Evolutionary conservation across 2,329 filamentous ascomycete genomes (phyloP).

Genomic region (Lachnellula willkommii): DNA sequence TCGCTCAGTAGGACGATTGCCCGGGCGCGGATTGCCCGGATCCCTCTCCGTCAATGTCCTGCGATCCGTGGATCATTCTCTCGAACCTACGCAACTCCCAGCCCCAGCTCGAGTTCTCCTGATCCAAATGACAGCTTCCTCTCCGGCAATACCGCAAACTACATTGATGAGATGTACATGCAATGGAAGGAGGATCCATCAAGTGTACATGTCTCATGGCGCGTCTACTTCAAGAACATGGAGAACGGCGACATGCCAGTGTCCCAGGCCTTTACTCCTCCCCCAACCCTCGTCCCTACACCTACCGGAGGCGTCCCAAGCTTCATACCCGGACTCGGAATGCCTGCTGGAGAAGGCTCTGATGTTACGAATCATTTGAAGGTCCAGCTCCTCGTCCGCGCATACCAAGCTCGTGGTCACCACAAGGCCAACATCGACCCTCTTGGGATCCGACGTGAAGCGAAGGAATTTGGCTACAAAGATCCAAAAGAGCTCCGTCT

Average conservation of each 20-base stretch:
- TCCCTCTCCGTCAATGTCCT: neutral
- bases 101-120: slow-evolving; percentile 43
- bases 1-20: neutral
- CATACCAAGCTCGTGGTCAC: slow-evolving; percentile 95
- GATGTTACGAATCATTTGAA: slow-evolving; percentile 96
- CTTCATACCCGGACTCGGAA: slow-evolving; percentile 63
- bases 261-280: slow-evolving; percentile 93
- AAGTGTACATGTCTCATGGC: slow-evolving; percentile 97
- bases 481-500: slow-evolving; percentile 90
- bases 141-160: slow-evolving; percentile 94
- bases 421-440: slow-evolving; percentile 98
- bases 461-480: slow-evolving; percentile 75
- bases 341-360: slow-evolving; percentile 62
- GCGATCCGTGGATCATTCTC: neutral
- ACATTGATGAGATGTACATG: slow-evolving; percentile 99
- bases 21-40: neutral
- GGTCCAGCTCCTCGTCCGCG: slow-evolving; percentile 92
- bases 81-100: slow-evolving; percentile 48
- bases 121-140: slow-evolving; percentile 96
- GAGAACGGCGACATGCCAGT: slow-evolving; percentile 97
- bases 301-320: slow-evolving; percentile 72
- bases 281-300: slow-evolving; percentile 82
- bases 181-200: slow-evolving; percentile 91
- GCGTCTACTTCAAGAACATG: slow-evolving; percentile 99
- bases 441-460: slow-evolving; percentile 83